These are phyloP conservation scores for Cryptococcus jaspeensis DNA, from an alignment of 1,284 basidiomycete genomes.

Conservation along the genomic window DNA sequence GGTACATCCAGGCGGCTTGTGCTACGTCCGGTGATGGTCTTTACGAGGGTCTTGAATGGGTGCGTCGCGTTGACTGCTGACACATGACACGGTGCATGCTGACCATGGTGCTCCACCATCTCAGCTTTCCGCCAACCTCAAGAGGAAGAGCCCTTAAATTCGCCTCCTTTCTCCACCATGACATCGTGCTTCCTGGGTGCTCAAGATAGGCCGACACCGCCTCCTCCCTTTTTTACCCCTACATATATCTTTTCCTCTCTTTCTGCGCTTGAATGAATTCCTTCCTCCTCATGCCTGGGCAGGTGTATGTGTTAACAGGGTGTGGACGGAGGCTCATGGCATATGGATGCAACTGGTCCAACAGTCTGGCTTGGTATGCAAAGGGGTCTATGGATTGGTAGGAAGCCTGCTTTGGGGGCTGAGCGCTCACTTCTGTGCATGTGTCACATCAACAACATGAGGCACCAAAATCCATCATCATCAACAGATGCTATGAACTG, in stretches of 20 bases:
- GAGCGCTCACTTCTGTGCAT: too few species aligned
- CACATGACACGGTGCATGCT: not conserved
- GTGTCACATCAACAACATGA: too few species aligned
- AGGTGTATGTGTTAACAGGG: too few species aligned
- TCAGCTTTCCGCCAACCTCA: conserved; percentile 53
- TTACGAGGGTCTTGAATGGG: conserved; percentile 97
- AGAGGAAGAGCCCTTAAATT: conserved; percentile 38
- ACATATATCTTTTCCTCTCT: not conserved
- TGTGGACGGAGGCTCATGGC: too few species aligned
- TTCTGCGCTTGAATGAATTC: not conserved
- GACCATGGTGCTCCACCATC: not conserved
- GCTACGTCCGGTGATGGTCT: conserved; percentile 98
- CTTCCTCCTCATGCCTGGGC: not conserved
- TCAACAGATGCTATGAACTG: too few species aligned
- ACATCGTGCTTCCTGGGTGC: conserved; percentile 1
- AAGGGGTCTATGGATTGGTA: too few species aligned
- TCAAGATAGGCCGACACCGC: not conserved
- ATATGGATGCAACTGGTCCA: too few species aligned
- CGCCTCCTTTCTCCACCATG: conserved; percentile 1
- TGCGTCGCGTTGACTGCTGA: conserved; percentile 24
- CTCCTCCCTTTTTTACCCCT: not conserved
- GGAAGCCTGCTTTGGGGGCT: too few species aligned
- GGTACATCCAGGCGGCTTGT: conserved; percentile 99
- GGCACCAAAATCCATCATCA: too few species aligned
- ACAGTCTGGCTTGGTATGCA: too few species aligned